phyloP scores from a whole-genome alignment of 352 stramenopile species.

The Pilasporangium apinafurcum region DNA sequence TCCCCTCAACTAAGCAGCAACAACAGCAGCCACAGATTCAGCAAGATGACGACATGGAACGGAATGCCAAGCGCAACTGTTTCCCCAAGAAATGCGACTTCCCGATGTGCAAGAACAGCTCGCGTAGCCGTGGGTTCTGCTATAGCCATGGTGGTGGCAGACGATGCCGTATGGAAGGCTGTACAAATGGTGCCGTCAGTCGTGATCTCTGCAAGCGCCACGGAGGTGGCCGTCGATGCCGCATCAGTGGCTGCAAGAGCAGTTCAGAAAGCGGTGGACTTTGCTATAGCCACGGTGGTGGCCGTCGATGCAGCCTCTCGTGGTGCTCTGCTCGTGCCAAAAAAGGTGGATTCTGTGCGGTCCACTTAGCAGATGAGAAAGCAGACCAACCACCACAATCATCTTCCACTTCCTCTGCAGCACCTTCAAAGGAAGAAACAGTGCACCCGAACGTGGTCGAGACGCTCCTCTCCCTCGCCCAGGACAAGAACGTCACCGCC shows the following conservation, averaged over 20 bases:
- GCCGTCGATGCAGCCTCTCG: conserved; percentile 52
- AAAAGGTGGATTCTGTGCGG: conserved; percentile 62
- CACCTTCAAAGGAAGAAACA: neutral
- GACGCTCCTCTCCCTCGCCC: conserved; percentile 60
- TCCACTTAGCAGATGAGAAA: conserved; percentile 37
- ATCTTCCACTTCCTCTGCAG: neutral
- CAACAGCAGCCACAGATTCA: conserved; percentile 3
- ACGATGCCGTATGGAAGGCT: conserved; percentile 57
- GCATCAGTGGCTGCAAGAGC: conserved; percentile 62
- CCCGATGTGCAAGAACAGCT: conserved; percentile 81
- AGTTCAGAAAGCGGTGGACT: conserved; percentile 64
- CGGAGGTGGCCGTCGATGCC: conserved; percentile 61
- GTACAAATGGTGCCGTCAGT: conserved; percentile 68
- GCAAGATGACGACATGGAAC: conserved; percentile 5
- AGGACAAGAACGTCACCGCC: conserved; percentile 16
- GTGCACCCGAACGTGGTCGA: conserved; percentile 48
- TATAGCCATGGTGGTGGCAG: conserved; percentile 70
- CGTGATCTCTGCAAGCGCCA: conserved; percentile 79
- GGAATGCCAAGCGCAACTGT: conserved; percentile 40
- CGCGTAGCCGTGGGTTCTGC: conserved; percentile 69
- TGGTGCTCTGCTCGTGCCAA: conserved; percentile 72
- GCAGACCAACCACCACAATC: conserved; percentile 9
- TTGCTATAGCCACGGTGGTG: conserved; percentile 74
- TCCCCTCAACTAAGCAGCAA: no score
- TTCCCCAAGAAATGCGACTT: conserved; percentile 83